Conservation (phyloP, 371 early-diverging fungal genomes). For the Mucor mucedo region DNA sequence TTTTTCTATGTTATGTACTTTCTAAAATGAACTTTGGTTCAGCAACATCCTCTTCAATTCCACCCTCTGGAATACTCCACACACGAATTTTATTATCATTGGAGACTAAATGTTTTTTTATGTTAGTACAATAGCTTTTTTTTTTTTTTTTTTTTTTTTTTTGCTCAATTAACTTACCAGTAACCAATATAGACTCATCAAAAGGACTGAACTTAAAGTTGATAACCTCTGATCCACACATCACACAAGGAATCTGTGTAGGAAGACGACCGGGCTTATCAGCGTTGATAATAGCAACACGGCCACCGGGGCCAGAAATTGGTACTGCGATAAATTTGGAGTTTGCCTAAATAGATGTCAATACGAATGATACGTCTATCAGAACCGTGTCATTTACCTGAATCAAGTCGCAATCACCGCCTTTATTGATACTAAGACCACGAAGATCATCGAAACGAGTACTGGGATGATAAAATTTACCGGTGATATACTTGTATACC, state of each 20-base stretch:
- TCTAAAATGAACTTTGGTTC: slow-evolving; percentile 28
- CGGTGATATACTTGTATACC: slow-evolving; percentile 71
- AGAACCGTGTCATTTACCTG: slow-evolving; percentile 38
- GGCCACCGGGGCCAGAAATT: slow-evolving; percentile 81
- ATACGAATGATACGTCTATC: background rate
- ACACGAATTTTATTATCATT: slow-evolving; percentile 76
- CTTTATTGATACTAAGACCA: slow-evolving; percentile 64
- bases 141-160: background rate
- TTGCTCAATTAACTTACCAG: slow-evolving; percentile 31
- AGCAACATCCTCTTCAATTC: slow-evolving; percentile 48
- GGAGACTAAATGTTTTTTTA: slow-evolving; percentile 37
- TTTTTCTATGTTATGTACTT: slow-evolving; percentile 22
- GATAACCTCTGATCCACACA: slow-evolving; percentile 61
- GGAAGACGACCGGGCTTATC: slow-evolving; percentile 74
- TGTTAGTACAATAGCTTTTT: background rate
- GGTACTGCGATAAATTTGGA: slow-evolving; percentile 71
- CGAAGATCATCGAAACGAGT: slow-evolving; percentile 70
- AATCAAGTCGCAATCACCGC: slow-evolving; percentile 70
- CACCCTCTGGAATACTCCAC: slow-evolving; percentile 73
- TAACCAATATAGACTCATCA: slow-evolving; percentile 59
- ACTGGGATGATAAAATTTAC: slow-evolving; percentile 65
- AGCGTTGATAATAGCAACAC: slow-evolving; percentile 72
- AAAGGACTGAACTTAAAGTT: slow-evolving; percentile 79
- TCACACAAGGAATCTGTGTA: slow-evolving; percentile 59
- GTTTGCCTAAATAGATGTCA: slow-evolving; percentile 44